phyloP scores from a whole-genome alignment of 345 rosid species.

The Salix caprea region DNA sequence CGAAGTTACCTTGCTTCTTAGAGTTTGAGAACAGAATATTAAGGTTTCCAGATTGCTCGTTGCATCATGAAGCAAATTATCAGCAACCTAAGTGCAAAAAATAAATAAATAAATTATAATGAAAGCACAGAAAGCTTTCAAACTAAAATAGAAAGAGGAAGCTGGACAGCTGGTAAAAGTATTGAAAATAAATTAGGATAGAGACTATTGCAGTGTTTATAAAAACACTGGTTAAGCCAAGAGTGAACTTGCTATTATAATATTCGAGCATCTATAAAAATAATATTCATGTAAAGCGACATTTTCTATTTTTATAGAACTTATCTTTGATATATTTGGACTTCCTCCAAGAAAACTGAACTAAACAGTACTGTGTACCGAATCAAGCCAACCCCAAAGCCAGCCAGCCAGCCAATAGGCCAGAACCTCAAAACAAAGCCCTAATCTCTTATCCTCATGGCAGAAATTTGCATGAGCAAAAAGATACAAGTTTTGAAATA shows the following conservation, averaged over 20 bases:
- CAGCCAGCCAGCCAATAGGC: neutral
- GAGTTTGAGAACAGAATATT: conserved; percentile 99
- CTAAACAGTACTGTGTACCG: neutral
- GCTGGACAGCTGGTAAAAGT: neutral
- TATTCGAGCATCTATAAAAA: neutral
- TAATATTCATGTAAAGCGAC: neutral
- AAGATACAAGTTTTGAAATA: neutral
- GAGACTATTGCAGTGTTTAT: neutral
- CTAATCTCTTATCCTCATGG: neutral
- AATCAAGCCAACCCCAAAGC: neutral
- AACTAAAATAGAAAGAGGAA: neutral
- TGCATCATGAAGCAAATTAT: conserved; percentile 95
- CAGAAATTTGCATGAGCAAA: neutral
- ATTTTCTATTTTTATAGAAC: neutral
- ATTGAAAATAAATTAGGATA: neutral
- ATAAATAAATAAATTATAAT: neutral
- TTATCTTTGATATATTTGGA: neutral
- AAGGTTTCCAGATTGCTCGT: conserved; percentile 93
- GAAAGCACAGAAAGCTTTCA: neutral
- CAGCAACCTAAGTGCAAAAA: conserved; percentile 68
- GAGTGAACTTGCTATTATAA: neutral
- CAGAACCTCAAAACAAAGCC: neutral
- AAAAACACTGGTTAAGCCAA: neutral
- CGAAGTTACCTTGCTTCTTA: conserved; percentile 90
- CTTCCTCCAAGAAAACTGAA: neutral